Evolutionary conservation across 2,329 filamentous ascomycete species (phyloP), one percentile per base, ranked within the genome.

Genomic region (Penicillium sp.): DNA sequence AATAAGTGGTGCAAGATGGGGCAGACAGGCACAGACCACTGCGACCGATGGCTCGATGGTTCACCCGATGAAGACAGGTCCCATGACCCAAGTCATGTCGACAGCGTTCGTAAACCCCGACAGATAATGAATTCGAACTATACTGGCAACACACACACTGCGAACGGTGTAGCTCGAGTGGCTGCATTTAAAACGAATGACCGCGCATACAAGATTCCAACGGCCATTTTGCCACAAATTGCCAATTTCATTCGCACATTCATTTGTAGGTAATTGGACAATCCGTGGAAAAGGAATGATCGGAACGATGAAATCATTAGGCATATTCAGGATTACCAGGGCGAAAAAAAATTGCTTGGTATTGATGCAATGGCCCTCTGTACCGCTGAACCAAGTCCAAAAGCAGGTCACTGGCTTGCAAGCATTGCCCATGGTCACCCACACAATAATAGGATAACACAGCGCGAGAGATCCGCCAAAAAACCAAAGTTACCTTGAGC

Each of bases 1-100:
- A n/a, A 30, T 41, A 11, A 72, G 47, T 4, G 57, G 57, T 16
- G 51, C 44, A 29, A 60, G 51, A 39, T 57, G 57, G 2, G 58
- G 55, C 35, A 60, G 35, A 18, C 56, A 58, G 41, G 56, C 55
- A 36, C 51, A 55, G 35, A 58, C 44, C 3, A 58, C 36, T 7
- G 53, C 56, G 9, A 58, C 45, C 4, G 48, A 45, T 7, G 58
- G 52, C 29, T 58, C 58, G 30, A 58, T 56, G 13, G 53, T 60
- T 11, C 55, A 55, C 52, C 55, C 53, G 27, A 56, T 58, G 38
- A 56, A 60, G 3, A 58, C 39, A 1, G 44, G 52, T 7, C 54
- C 57, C 55, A 55, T 57, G 4, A 46, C 14, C 46, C 47, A 55
- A 13, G 55, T 57, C 4, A 57, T 34, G 18, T 55, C 55, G 1